Evolutionary conservation across 148 eudicot species (phyloP).

Genomic region (Arbutus unedo): DNA sequence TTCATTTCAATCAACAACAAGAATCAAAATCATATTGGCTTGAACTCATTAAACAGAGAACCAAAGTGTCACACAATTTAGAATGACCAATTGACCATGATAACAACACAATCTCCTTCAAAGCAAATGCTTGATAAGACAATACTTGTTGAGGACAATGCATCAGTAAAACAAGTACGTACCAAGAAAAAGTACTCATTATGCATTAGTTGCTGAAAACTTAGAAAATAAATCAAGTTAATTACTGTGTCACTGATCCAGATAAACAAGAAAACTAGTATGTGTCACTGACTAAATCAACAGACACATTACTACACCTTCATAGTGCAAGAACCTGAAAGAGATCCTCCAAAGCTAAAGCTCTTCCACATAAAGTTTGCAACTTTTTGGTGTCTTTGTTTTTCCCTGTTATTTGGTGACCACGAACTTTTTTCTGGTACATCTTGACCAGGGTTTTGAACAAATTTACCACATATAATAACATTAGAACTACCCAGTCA

Average conservation of each 20-base stretch:
- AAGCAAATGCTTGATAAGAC: not conserved
- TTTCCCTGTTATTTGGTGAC: not conserved
- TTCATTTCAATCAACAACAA: not conserved
- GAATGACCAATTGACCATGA: not conserved
- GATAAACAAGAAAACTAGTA: too few species aligned
- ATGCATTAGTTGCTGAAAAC: not conserved
- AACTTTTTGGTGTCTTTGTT: not conserved
- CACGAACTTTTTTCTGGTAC: not conserved
- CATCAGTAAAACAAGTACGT: not conserved
- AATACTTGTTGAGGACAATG: not conserved
- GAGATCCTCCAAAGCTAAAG: not conserved
- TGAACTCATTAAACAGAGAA: not conserved
- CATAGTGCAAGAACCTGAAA: not conserved
- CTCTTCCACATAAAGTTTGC: not conserved
- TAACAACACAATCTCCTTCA: not conserved
- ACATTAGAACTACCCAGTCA: not conserved
- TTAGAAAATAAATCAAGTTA: not conserved
- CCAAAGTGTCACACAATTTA: not conserved
- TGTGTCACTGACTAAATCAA: not conserved
- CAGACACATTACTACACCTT: not conserved
- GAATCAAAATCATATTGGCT: not conserved
- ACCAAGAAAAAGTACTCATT: not conserved
- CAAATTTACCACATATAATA: not conserved
- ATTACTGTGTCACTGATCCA: not conserved
- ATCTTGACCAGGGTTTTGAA: not conserved